Evolutionary conservation across 2,329 filamentous ascomycete species (phyloP).

Genomic region (Botrytis byssoidea): DNA sequence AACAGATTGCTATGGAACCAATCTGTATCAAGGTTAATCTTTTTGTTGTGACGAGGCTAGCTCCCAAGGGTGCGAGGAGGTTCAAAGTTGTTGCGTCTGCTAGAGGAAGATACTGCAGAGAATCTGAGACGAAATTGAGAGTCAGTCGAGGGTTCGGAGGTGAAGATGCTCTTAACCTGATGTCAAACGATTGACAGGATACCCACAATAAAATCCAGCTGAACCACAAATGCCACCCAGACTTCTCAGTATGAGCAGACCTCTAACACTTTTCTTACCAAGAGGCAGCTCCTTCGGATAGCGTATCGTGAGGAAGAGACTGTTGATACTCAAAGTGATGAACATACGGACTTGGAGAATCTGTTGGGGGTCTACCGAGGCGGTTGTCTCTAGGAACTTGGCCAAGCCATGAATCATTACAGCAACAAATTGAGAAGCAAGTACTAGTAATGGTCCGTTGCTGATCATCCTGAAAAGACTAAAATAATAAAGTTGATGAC

Average conservation of each 20-base stretch:
- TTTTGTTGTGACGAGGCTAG: neutral
- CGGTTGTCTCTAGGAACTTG: neutral
- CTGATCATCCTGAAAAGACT: neutral
- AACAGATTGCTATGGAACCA: neutral
- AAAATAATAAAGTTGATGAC: neutral
- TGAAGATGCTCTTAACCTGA: neutral
- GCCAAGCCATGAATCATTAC: neutral
- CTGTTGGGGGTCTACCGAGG: neutral
- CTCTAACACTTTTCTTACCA: neutral
- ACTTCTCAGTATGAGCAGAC: neutral
- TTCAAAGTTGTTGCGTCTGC: neutral
- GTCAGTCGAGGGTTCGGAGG: neutral
- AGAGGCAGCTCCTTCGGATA: neutral
- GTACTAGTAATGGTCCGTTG: neutral
- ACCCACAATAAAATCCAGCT: neutral
- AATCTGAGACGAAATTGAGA: neutral
- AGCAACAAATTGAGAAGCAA: neutral
- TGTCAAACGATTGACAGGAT: neutral
- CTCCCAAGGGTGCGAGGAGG: neutral
- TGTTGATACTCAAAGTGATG: neutral
- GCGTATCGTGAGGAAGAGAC: neutral
- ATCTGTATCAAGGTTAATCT: neutral
- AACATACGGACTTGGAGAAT: neutral
- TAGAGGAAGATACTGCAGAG: neutral
- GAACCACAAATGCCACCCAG: neutral